Evolutionary conservation across 2,329 filamentous ascomycete genomes (phyloP), one percentile per base, ranked within the genome.

Genomic region (Alternaria gaisen): DNA sequence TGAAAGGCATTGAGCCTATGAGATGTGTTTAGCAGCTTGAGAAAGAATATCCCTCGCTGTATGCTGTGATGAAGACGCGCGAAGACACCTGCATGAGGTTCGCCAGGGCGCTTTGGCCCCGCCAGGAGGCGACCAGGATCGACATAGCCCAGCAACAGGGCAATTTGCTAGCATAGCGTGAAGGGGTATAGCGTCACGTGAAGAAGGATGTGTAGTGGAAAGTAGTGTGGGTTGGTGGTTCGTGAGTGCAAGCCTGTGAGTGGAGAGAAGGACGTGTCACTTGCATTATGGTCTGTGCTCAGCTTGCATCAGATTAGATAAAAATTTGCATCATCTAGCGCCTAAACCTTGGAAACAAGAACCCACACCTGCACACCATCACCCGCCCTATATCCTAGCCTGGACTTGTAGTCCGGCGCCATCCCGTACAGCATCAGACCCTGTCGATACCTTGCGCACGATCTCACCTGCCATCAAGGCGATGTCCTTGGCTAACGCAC

Each of bases 401-500:
- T 71, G 71, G 46, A 75, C 67, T 32, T 60, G 60, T 57, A 71
- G 54, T n/a, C 61, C 68, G 52, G 56, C 53, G 18, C 60, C 66
- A 43, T 67, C 60, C 56, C 65, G 63, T 46, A 50, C 62, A 18
- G 61, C 61, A 16, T 60, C 57, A 36, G 60, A 56, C 43, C 54
- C 61, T 56, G 63, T 61, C 28, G 68, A 62, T 60, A 73, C 58
- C 38, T 68, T 66, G 32, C 61, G 63, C 53, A 75, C 73, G 48
- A 78, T 69, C 60, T 77, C 72, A 36, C 76, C 75, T 22, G 76
- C 74, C 43, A 69, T 69, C 52, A 74, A 53, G 41, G 75, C 72
- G 58, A 78, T 66, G 53, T 78, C 76, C 64, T 75, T 77, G 50
- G 75, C 73, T 64, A 78, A 65, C 60, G 74, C 72, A 10, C 74